Evolutionary conservation across 169 alveolate genomes (phyloP), one percentile per base, ranked within the genome.

Genomic region (Plasmodium ovale): DNA sequence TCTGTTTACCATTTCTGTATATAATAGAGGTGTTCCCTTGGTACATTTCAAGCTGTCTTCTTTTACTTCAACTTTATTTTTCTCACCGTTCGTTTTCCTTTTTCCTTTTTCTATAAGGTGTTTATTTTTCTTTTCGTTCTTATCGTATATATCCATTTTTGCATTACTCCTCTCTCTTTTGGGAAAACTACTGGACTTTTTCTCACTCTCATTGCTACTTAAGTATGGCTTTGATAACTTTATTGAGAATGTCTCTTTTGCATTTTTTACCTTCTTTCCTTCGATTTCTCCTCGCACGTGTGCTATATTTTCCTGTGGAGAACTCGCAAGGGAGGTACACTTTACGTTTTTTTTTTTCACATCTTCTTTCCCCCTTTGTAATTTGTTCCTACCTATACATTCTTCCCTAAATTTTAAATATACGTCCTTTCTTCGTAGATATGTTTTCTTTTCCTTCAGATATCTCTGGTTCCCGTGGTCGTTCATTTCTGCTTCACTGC

Each of bases 351-450:
- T 31, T n/a, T 39, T 23, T 44, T 23, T 37, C 35, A 33, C 19
- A 29, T 10, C 39, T 37, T 12, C 33, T 58, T 7, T 27, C 21
- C 51, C 56, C 37, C 29, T 51, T 14, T 70, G 3, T n/a, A 25
- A 12, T n/a, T 65, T 51, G 19, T 65, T 47, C 3, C 31, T 42
- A 42, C 23, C 10, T 27, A 67, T 31, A 79, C 27, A 27, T 2
- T 16, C 64, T 14, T 79, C 82, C 42, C 51, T 65, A 47, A 51
- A 70, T 58, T 79, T 79, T 54, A 79, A 79, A 67, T 79, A 79
- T 4, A 79, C 25, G 51, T 79, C 89, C 62, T 65, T 79, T 49
- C 79, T 64, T 79, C 35, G 23, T 53, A 79, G 65, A 59, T 65
- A 79, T 27, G 53, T 72, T 29, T 58, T 58, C 60, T 74, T 74